Evolutionary conservation across 192 early-diverging fungal species (phyloP).

Genomic region (Coemansia asiatica): DNA sequence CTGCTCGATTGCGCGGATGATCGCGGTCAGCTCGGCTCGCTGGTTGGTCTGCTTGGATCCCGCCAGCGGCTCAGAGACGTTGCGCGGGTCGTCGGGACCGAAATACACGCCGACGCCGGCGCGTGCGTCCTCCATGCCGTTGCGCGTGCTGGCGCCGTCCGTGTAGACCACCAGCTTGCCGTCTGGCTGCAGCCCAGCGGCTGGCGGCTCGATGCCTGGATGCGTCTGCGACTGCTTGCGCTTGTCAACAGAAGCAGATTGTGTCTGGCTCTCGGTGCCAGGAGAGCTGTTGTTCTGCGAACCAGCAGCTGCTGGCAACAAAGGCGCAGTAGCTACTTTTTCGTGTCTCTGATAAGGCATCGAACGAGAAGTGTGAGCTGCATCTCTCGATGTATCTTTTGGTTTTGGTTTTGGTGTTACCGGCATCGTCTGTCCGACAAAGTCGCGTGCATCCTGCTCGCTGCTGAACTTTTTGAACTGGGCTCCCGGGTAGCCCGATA

Average conservation of each 20-base stretch:
- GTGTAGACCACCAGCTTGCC: slow-evolving; percentile 65
- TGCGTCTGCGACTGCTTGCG: slow-evolving; percentile 2
- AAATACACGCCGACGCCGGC: slow-evolving; percentile 90
- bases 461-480: slow-evolving; percentile 64
- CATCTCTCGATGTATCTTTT: too few relatives aligned
- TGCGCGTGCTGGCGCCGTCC: slow-evolving; percentile 74
- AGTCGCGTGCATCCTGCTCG: slow-evolving; percentile 57
- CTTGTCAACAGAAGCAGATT: background rate
- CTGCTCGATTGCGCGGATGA: slow-evolving; percentile 17
- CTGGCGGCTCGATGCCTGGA: background rate
- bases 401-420: background rate
- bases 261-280: too few relatives aligned
- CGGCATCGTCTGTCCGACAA: slow-evolving; percentile 36
- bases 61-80: slow-evolving; percentile 44
- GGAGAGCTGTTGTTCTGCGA: too few relatives aligned
- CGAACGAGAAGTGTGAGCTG: background rate
- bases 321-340: background rate
- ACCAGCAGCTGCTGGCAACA: background rate
- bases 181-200: background rate
- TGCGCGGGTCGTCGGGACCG: slow-evolving; percentile 52
- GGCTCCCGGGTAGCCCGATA: slow-evolving; percentile 58
- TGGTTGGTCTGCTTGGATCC: slow-evolving; percentile 27
- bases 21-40: slow-evolving; percentile 30
- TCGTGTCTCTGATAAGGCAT: background rate
- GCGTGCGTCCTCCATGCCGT: slow-evolving; percentile 63